Evolutionary conservation across 2,329 filamentous ascomycete genomes (phyloP).

Genomic region (Cladobotryum mycophilum): DNA sequence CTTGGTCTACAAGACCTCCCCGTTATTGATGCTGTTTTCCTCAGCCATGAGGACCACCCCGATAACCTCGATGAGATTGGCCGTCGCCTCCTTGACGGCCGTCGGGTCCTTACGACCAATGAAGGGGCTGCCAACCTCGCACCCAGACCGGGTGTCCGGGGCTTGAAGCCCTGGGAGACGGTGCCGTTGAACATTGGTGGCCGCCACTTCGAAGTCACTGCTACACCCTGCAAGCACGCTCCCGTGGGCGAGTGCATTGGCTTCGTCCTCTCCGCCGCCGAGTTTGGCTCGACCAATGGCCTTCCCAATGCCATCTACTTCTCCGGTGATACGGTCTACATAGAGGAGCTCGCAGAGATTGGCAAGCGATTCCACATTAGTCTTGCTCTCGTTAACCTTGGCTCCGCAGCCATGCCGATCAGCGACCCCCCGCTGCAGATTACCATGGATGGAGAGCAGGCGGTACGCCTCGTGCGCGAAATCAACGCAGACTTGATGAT

Average conservation of each 20-base stretch:
- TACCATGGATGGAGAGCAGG: constrained; percentile 40
- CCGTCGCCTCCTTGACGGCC: constrained; percentile 38
- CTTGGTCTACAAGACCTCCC: constrained; percentile 34
- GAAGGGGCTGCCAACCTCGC: constrained; percentile 39
- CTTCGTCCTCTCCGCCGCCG: constrained; percentile 32
- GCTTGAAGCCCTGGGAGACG: constrained; percentile 34
- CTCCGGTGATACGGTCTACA: constrained; percentile 43
- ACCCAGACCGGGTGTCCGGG: constrained; percentile 35
- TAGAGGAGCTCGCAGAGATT: constrained; percentile 33
- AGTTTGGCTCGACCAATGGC: constrained; percentile 32
- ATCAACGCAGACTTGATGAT: constrained; percentile 36
- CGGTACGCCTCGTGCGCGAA: constrained; percentile 30
- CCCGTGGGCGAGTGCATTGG: constrained; percentile 39
- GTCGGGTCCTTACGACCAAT: constrained; percentile 38
- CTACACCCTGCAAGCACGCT: constrained; percentile 37
- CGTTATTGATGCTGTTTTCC: constrained; percentile 40
- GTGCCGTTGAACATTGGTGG: constrained; percentile 22
- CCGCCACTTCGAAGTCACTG: constrained; percentile 32
- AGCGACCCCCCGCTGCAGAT: constrained; percentile 27
- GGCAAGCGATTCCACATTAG: constrained; percentile 29
- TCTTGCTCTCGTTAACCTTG: constrained; percentile 36
- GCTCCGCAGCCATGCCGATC: constrained; percentile 25
- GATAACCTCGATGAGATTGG: constrained; percentile 44
- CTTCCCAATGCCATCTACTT: constrained; percentile 42
- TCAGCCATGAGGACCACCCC: constrained; percentile 45